Evolutionary conservation across 2,329 filamentous ascomycete species (phyloP).

Genomic region (Neofusicoccum sp.): DNA sequence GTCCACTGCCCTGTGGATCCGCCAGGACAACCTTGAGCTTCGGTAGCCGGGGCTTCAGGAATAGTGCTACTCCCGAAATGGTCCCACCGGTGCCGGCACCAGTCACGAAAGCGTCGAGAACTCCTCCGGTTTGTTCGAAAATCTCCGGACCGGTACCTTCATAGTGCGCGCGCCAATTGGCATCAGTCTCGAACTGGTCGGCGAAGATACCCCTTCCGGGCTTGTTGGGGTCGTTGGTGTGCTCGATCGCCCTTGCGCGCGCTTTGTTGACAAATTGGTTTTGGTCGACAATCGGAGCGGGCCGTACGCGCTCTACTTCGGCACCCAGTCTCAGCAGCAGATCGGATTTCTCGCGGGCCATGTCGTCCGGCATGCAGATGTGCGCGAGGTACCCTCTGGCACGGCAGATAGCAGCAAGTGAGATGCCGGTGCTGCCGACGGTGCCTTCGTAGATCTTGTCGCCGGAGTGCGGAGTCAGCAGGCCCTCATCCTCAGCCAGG

Average conservation of each 20-base stretch:
- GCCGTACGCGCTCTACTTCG: constrained; percentile 83
- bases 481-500: constrained; percentile 71
- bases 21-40: constrained; percentile 74
- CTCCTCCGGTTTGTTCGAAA: constrained; percentile 69
- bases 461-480: constrained; percentile 74
- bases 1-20: constrained; percentile 88
- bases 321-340: constrained; percentile 87
- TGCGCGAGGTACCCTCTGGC: constrained; percentile 88
- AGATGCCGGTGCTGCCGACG: constrained; percentile 86
- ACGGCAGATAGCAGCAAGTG: constrained; percentile 81
- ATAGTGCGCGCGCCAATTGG: constrained; percentile 86
- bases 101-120: constrained; percentile 82
- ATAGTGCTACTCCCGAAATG: constrained; percentile 80
- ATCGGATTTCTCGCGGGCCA: constrained; percentile 83
- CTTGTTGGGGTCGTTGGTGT: constrained; percentile 59
- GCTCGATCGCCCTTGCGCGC: constrained; percentile 69
- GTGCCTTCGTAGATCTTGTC: constrained; percentile 98
- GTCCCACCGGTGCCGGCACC: constrained; percentile 95
- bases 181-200: constrained; percentile 89
- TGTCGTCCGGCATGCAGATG: constrained; percentile 97
- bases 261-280: constrained; percentile 95
- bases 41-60: constrained; percentile 71
- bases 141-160: constrained; percentile 87
- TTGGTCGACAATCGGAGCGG: constrained; percentile 89
- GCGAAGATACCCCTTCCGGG: constrained; percentile 84